Evolutionary conservation across 2,329 filamentous ascomycete genomes (phyloP).

Genomic region (Sporothrix euskadiensis): DNA sequence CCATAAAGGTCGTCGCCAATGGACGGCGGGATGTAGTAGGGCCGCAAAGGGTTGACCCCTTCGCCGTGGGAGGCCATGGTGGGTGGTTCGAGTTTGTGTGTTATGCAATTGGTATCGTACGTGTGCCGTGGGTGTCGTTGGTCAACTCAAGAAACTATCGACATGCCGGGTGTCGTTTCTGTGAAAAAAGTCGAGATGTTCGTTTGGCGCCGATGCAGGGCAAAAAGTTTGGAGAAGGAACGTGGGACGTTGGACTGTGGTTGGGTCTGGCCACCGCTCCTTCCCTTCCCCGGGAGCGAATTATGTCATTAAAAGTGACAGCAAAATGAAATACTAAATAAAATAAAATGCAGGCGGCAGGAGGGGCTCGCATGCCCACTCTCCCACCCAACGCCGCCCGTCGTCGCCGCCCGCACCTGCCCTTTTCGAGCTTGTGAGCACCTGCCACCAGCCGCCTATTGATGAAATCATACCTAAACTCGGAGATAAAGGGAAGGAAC

Average conservation of each 20-base stretch:
- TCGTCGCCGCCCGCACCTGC: not conserved
- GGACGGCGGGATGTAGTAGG: conserved; percentile 67
- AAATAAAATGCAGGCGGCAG: conserved; percentile 5
- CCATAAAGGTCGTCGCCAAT: conserved; percentile 48
- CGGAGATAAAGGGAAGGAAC: conserved; percentile 21
- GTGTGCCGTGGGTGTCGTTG: not conserved
- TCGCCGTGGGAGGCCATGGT: conserved; percentile 50
- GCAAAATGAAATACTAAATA: not conserved
- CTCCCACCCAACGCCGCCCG: not conserved
- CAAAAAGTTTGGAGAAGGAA: conserved; percentile 4
- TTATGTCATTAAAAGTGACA: conserved; percentile 17
- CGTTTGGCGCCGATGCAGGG: conserved; percentile 8
- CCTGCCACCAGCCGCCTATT: not conserved
- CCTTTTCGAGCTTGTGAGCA: not conserved
- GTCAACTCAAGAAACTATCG: not conserved
- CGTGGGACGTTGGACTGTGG: not conserved
- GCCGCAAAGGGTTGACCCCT: conserved; percentile 63
- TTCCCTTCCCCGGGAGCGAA: conserved; percentile 2
- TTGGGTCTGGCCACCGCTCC: conserved; percentile 23
- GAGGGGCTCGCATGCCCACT: conserved; percentile 14
- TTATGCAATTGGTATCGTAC: not conserved
- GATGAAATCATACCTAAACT: conserved; percentile 1
- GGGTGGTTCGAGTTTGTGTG: not conserved
- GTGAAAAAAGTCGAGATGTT: not conserved
- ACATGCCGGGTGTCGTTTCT: not conserved